These are phyloP conservation scores for Sporothrix variecibatus DNA, from an alignment of 2,329 filamentous ascomycete species.

Conservation along the genomic window DNA sequence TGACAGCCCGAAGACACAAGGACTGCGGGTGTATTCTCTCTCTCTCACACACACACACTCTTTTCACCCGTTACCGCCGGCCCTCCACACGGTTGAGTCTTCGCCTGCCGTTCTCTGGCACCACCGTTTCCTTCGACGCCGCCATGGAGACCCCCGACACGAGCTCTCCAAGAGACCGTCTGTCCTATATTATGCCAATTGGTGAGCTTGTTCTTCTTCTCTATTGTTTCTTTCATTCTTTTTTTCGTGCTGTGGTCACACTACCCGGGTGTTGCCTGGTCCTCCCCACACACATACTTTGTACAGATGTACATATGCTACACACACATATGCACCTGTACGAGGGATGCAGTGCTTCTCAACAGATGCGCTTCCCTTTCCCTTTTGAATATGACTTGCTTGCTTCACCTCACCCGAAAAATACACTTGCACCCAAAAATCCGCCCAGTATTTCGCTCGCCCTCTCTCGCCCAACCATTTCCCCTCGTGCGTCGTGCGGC, in stretches of 20 bases:
- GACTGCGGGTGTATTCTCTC: not conserved
- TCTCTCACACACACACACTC: not conserved
- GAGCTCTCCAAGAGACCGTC: slow-evolving; percentile 50
- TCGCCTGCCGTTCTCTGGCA: not conserved
- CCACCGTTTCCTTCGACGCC: not conserved
- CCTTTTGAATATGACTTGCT: not conserved
- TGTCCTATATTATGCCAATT: slow-evolving; percentile 56
- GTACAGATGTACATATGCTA: not conserved
- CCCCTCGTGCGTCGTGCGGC: slow-evolving; percentile 44
- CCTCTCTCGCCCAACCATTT: slow-evolving; percentile 31
- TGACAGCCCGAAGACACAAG: not conserved
- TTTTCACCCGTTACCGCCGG: not conserved
- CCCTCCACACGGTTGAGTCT: not conserved
- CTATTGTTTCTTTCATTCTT: not conserved
- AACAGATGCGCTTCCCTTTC: slow-evolving; percentile 17
- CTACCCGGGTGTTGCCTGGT: not conserved
- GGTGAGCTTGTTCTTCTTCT: slow-evolving; percentile 46
- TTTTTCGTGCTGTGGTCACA: not conserved
- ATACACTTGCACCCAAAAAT: not conserved
- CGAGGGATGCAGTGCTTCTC: not conserved
- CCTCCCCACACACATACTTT: not conserved
- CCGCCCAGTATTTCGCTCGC: not conserved
- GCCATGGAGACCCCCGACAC: slow-evolving; percentile 41
- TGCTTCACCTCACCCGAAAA: slow-evolving; percentile 1
- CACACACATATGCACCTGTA: not conserved